Evolutionary conservation across 257 asterid genomes (phyloP), one percentile per base, ranked within the genome.

Genomic region (Echium plantagineum): DNA sequence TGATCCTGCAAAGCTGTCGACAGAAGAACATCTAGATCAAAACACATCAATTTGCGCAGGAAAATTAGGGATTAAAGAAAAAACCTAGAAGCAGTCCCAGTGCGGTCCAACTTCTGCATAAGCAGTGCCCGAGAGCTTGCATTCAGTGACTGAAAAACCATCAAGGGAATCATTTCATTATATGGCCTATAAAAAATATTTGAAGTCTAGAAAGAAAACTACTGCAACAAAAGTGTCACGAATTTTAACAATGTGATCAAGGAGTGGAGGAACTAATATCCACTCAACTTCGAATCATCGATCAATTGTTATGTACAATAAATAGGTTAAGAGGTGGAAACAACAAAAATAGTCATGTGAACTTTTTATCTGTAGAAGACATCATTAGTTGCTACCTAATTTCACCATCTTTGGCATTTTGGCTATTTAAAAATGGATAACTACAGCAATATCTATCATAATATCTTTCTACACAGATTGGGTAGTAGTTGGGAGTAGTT

Each of bases 81-180:
- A 56, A 71, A 85, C 94, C 94, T 85, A 54, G 82, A 64, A n/a
- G 81, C 78, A 66, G 77, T 63, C 26, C 86, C 85, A 1, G 77
- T 78, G 54, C 81, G 83, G 63, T 79, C 87, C 81, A 85, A 66
- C 66, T 85, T 82, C 76, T 76, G 81, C 87, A 85, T 80, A 62
- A 80, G 79, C 59, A 72, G 79, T 31, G 82, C 81, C 38, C 79
- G 79, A 49, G 90, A 78, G 48, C 81, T 83, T 69, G 85, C 85
- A 69, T 80, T 80, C 81, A 85, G 66, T 52, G 94, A 72, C 94
- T 82, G 89, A 60, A 42, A 63, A 68, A 60, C 65, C 65, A 21
- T 64, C 22, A 64, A 65, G 55, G 32, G 61, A 55, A 32, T 19
- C 30, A 67, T 28, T 78, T 63, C 22, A 73, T 67, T 48, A 42